A percentile compares a stretch with the other conserved stretches of the same genome.
phyloP scores from a whole-genome alignment of 73 alveolate species.

The Paramecium sexaurelia region DNA sequence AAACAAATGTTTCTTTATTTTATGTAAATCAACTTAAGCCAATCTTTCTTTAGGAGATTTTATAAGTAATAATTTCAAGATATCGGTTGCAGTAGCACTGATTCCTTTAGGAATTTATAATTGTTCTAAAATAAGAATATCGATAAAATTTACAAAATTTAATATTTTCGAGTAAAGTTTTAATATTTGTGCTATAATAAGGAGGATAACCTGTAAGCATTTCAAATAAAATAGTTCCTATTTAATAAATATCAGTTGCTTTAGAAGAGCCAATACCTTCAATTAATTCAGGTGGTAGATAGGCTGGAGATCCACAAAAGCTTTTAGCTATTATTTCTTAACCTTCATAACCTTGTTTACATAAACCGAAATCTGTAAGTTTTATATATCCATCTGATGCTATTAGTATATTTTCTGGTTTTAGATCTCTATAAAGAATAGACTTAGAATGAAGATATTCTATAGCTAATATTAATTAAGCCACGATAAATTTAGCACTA shows the following conservation, averaged over 20 bases:
- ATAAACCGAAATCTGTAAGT: conserved; percentile 89
- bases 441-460: conserved; percentile 81
- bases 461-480: conserved; percentile 74
- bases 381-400: conserved; percentile 72
- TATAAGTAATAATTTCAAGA: background rate
- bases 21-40: background rate
- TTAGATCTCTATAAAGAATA: conserved; percentile 79
- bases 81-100: background rate
- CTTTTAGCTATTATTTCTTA: conserved; percentile 73
- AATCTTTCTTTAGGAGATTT: conserved; percentile 12
- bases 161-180: conserved; percentile 73
- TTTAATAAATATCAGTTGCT: conserved; percentile 86
- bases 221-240: conserved; percentile 86
- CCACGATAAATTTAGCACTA: conserved; percentile 71
- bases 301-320: conserved; percentile 91
- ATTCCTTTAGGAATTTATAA: conserved; percentile 36
- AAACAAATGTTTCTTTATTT: conserved; percentile 22
- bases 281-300: conserved; percentile 84
- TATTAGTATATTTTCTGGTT: conserved; percentile 80
- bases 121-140: background rate
- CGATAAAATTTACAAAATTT: conserved; percentile 5
- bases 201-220: conserved; percentile 87
- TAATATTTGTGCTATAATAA: conserved; percentile 77
- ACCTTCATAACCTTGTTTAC: conserved; percentile 75
- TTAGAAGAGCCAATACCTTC: conserved; percentile 77